Base-by-base conservation (phyloP, 805 yeast species). In the Maudiozyma barnettii region DNA sequence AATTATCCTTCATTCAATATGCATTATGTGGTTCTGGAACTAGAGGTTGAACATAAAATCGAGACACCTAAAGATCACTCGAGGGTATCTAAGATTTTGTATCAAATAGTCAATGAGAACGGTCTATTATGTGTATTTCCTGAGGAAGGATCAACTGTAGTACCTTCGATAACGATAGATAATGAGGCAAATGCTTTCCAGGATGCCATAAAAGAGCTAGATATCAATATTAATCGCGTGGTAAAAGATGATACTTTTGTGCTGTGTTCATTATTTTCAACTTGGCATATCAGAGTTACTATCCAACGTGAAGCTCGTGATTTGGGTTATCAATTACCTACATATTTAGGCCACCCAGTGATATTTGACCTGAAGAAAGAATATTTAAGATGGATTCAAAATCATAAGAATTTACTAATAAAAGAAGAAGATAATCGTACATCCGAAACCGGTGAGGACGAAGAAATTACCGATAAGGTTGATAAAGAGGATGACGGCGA, bases 221-320 rank as follows among this genome's bases (percentile, higher is more conserved):
- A 83, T 56, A 53, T 56, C 21, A 73, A 68, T 50, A 67, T 81
- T 30, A 45, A 49, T 9, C 20, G 26, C 1, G 61, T 72, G 12
- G 55, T 69, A 30, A 63, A 69, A 36, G 68, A 69, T 10, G 61
- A 65, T 43, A 81, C 79, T 37, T 82, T 85, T 60, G 70, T 80
- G 3, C 77, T 88, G 54, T 81, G 88, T 43, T 74, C 88, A 0
- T 70, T 78, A 51, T 78, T 79, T 57, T 68, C 76, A 14, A 72
- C 82, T 10, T 80, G 83, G 82, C 82, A 82, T 56, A 68, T 89
- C 43, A 74, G 89, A 50, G 90, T 90, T 43, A 83, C 82, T 58
- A 67, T 90, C 33, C 83, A 84, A 12, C 74, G 95, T 43, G 95
- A 88, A 61, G 86, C 95, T 7, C 72, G 87, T 38, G 95, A 86